Evolutionary conservation across 768 basidiomycete genomes (phyloP), one percentile per base, ranked within the genome.

Genomic region (Porpolomopsis calyptriformis): DNA sequence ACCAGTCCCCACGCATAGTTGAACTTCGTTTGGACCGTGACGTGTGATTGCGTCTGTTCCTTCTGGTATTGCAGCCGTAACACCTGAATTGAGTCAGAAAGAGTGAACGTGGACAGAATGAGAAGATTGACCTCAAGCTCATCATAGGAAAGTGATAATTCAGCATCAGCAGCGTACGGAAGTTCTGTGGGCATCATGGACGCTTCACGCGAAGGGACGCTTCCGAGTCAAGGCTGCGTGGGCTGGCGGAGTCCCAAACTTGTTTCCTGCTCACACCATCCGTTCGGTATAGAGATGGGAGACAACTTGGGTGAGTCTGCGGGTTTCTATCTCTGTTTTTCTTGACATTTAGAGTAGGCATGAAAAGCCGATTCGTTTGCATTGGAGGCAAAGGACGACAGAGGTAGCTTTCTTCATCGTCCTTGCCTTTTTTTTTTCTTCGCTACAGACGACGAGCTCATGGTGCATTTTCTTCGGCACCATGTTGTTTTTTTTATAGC

Each of bases 1-100:
- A 98, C 88, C 25, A 94, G 71, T 2, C 94, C 94, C 94, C 94
- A 96, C 33, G 89, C 79, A 64, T 85, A 93, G 68, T 98, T 98
- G 71, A 99, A 99, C 62, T 90, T 93, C 33, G 92, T 94, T 67
- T 99, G 96, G 5, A 83, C 76, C 8, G 89, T 90, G 48, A 96
- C 76, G 63, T 94, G 91, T 41, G 78, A 74, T 52, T 90, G 82
- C 0, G 76, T 70, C 16, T 79, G 69, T 61, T 99, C 94, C 63
- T 82, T 90, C 72, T 89, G 77, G 65, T 94, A 93, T 59, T 98
- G 93, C 47, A 74, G 56, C 48, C 82, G 71, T 35, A 97, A 69
- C 3, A 97, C 91, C 91, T 94, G 55, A 6, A 35, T 25, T 18
- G 4, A 33, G 20, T 34, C 22, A n/a, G 38, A 27, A 16, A 12